These are phyloP conservation scores for Gossypium schwendimanii DNA, from an alignment of 441 rosid genomes.

Conservation along the genomic window DNA sequence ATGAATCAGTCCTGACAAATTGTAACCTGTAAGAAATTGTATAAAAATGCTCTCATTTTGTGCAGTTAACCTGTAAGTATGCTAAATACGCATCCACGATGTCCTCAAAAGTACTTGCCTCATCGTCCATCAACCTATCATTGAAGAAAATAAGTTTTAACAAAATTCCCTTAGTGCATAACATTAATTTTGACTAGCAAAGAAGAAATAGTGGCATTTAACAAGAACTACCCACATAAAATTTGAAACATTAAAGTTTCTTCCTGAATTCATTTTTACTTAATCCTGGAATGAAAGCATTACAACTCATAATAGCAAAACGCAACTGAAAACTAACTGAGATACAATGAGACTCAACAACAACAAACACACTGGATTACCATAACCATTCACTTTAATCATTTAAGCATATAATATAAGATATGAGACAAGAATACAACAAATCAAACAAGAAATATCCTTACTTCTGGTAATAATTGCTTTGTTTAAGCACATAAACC, in stretches of 20 bases:
- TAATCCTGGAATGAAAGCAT: background rate
- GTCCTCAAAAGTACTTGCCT: slow-evolving; percentile 71
- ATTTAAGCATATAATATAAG: background rate
- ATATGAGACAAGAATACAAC: background rate
- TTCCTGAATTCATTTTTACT: background rate
- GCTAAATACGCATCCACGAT: slow-evolving; percentile 84
- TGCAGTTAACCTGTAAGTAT: slow-evolving; percentile 59
- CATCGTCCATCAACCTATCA: slow-evolving; percentile 58
- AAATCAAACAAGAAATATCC: slow-evolving; percentile 15
- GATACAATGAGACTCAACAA: background rate
- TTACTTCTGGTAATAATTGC: slow-evolving; percentile 70
- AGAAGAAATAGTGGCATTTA: background rate
- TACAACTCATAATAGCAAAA: background rate
- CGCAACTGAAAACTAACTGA: background rate
- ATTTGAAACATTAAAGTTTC: background rate
- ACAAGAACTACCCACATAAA: background rate
- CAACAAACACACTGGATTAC: background rate
- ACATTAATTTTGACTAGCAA: background rate
- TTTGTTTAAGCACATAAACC: slow-evolving; percentile 85
- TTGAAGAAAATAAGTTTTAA: slow-evolving; percentile 13
- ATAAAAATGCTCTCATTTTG: slow-evolving; percentile 10
- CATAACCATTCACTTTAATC: background rate
- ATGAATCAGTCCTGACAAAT: background rate
- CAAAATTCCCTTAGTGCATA: background rate
- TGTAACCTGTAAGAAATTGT: background rate